Evolutionary conservation across 176 grass and related monocot genomes (phyloP).

Genomic region (Rhynchospora pubera): DNA sequence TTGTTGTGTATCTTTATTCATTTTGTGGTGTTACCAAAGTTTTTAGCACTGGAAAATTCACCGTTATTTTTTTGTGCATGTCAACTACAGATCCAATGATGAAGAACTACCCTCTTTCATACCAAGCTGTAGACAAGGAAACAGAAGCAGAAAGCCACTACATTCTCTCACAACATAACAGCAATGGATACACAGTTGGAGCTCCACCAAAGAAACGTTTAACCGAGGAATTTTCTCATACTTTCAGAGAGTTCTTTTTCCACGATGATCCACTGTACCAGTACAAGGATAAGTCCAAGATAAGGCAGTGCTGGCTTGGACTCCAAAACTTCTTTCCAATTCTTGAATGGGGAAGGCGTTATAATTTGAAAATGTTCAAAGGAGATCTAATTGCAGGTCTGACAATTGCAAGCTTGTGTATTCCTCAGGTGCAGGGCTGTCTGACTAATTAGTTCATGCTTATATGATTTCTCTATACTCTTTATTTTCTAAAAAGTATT

Average conservation of each 20-base stretch:
- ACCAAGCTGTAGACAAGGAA: conserved; percentile 21
- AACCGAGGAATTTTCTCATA: conserved; percentile 30
- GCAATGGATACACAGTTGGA: conserved; percentile 40
- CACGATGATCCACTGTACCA: conserved; percentile 54
- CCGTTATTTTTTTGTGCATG: not conserved
- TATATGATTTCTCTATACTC: not conserved
- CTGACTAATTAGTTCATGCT: not conserved
- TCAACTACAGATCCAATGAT: not conserved
- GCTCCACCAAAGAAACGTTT: conserved; percentile 43
- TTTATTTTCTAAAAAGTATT: not conserved
- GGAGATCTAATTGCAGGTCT: conserved; percentile 58
- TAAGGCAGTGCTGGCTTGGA: conserved; percentile 40
- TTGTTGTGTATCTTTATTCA: not conserved
- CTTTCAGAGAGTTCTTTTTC: conserved; percentile 68
- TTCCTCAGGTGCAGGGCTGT: conserved; percentile 55
- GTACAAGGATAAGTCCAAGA: conserved; percentile 60
- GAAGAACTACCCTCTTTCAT: conserved; percentile 23
- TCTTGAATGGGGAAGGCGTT: conserved; percentile 53
- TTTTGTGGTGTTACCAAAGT: not conserved
- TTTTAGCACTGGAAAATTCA: not conserved
- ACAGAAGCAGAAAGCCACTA: conserved; percentile 13
- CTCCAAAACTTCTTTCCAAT: conserved; percentile 58
- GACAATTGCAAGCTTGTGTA: conserved; percentile 86
- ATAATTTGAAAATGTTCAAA: conserved; percentile 55
- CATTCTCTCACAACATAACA: conserved; percentile 27